Conservation (phyloP, 2,329 filamentous ascomycete species). For the Claviceps digitariae region DNA sequence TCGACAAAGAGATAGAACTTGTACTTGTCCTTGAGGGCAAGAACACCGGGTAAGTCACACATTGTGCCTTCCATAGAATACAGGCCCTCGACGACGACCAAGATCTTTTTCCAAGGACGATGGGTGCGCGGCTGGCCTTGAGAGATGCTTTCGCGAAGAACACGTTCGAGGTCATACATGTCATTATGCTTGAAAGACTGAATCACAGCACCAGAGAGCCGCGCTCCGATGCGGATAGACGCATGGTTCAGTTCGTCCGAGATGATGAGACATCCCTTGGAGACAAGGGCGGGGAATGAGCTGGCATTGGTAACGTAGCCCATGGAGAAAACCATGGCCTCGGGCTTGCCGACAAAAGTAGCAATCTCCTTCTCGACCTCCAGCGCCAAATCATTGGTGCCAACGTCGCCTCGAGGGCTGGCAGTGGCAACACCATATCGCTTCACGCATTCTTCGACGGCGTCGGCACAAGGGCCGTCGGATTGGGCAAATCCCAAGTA, state of each 20-base stretch:
- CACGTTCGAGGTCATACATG: conserved; percentile 72
- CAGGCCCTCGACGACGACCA: conserved; percentile 89
- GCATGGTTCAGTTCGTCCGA: conserved; percentile 97
- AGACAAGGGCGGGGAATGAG: conserved; percentile 81
- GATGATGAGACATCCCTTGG: conserved; percentile 86
- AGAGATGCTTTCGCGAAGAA: conserved; percentile 82
- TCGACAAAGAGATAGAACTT: conserved; percentile 95
- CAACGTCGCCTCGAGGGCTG: conserved; percentile 70
- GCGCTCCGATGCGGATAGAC: conserved; percentile 88
- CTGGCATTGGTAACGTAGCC: conserved; percentile 93
- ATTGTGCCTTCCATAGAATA: conserved; percentile 99
- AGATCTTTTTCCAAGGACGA: conserved; percentile 97
- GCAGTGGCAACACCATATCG: conserved; percentile 75
- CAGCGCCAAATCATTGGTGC: conserved; percentile 73
- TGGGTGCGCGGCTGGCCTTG: conserved; percentile 97
- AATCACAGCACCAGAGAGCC: conserved; percentile 89
- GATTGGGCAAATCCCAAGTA: conserved; percentile 98
- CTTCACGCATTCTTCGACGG: conserved; percentile 71
- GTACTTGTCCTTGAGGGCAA: conserved; percentile 85
- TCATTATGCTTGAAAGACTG: conserved; percentile 97
- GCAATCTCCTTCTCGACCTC: conserved; percentile 89
- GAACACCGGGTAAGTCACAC: conserved; percentile 86
- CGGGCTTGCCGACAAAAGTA: conserved; percentile 83
- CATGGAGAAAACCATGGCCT: conserved; percentile 97
- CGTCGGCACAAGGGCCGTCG: conserved; percentile 89